These are phyloP conservation scores for Helenozyma rhizophorensis DNA, from an alignment of 805 yeast species.

Conservation along the genomic window DNA sequence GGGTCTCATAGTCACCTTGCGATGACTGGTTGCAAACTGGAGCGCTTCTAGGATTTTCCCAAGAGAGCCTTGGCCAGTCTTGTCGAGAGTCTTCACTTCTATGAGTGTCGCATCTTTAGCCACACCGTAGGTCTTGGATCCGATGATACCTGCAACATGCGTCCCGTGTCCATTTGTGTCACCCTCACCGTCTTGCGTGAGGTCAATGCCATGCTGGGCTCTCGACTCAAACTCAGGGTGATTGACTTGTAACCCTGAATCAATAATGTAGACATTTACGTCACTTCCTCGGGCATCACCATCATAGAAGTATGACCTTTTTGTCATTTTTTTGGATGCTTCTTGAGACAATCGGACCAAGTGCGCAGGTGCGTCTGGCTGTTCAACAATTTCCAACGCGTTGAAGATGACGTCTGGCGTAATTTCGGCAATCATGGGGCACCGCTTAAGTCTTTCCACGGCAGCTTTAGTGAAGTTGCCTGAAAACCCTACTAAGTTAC, in stretches of 20 bases:
- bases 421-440: slow-evolving; percentile 64
- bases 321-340: slow-evolving; percentile 17
- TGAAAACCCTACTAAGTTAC: slow-evolving; percentile 65
- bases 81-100: slow-evolving; percentile 72
- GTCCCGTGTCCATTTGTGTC: slow-evolving; percentile 55
- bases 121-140: slow-evolving; percentile 49
- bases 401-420: slow-evolving; percentile 61
- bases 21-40: slow-evolving; percentile 64
- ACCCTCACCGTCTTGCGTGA: slow-evolving; percentile 19
- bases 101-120: slow-evolving; percentile 39
- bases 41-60: slow-evolving; percentile 62
- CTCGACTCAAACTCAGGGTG: slow-evolving; percentile 12
- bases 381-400: slow-evolving; percentile 47
- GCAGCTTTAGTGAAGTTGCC: slow-evolving; percentile 53
- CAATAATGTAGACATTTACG: slow-evolving; percentile 17
- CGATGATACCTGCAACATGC: slow-evolving; percentile 52
- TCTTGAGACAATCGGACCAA: slow-evolving; percentile 59
- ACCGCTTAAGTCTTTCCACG: slow-evolving; percentile 43
- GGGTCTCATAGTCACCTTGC: slow-evolving; percentile 23
- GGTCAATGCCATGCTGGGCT: slow-evolving; percentile 11
- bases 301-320: slow-evolving; percentile 45
- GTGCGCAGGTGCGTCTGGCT: slow-evolving; percentile 56
- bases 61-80: slow-evolving; percentile 65
- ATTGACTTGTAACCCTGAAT: slow-evolving; percentile 11
- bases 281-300: slow-evolving; percentile 40